Conservation (phyloP, 768 basidiomycete genomes). For the Pleurotus tuoliensis region DNA sequence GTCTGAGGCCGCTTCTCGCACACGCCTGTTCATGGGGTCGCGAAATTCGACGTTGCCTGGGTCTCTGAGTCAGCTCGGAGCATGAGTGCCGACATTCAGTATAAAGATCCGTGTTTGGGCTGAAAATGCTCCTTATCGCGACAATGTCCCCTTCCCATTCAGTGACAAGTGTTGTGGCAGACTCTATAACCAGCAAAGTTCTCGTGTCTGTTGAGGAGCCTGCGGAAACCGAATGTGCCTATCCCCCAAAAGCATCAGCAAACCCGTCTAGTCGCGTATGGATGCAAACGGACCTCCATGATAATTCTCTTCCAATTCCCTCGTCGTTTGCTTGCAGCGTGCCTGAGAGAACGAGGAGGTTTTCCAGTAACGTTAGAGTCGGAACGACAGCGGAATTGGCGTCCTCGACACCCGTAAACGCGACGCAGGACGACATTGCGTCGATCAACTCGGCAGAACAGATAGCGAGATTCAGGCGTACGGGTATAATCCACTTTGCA, state of each 20-base stretch:
- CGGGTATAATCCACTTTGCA: conserved; percentile 30
- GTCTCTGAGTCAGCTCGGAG: too few species aligned
- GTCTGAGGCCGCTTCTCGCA: too few species aligned
- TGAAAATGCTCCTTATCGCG: too few species aligned
- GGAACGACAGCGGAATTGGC: not conserved
- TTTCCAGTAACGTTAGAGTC: not conserved
- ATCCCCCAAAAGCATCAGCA: conserved; percentile 4
- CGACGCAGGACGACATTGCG: not conserved
- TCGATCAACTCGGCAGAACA: not conserved
- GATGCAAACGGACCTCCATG: not conserved
- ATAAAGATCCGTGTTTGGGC: too few species aligned
- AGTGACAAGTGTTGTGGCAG: not conserved
- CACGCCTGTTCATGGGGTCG: too few species aligned
- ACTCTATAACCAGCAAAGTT: not conserved
- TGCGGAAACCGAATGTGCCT: not conserved
- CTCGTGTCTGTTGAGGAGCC: not conserved
- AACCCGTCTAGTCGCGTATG: conserved; percentile 4
- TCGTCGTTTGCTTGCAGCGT: not conserved
- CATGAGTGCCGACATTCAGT: too few species aligned
- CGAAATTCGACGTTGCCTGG: too few species aligned
- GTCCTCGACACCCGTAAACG: not conserved
- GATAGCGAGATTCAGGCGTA: not conserved
- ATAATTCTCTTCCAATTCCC: not conserved
- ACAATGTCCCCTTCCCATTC: not conserved
- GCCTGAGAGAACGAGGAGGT: not conserved